Conservation (phyloP, 768 basidiomycete species). For the Gelatoporia subvermispora region DNA sequence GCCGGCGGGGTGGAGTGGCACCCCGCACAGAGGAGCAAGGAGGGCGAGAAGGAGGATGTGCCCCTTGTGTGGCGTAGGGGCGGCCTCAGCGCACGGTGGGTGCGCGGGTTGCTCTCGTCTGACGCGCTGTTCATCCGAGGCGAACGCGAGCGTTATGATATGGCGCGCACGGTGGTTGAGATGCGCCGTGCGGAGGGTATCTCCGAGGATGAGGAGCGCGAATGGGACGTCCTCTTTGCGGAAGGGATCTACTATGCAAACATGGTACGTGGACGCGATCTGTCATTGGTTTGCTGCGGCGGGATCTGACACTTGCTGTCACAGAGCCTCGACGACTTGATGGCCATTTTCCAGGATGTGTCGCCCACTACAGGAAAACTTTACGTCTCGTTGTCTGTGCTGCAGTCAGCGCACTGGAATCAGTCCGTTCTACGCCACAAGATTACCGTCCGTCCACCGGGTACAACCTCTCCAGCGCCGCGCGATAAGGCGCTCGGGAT, state of each 20-base stretch:
- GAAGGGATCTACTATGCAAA: slow-evolving; percentile 81
- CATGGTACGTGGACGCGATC: slow-evolving; percentile 50
- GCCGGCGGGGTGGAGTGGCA: background rate
- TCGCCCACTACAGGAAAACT: slow-evolving; percentile 66
- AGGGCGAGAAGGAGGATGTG: slow-evolving; percentile 16
- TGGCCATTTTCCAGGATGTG: slow-evolving; percentile 65
- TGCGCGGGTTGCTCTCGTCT: slow-evolving; percentile 66
- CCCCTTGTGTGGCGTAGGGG: slow-evolving; percentile 71
- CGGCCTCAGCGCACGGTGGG: slow-evolving; percentile 71
- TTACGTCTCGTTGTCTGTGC: slow-evolving; percentile 59
- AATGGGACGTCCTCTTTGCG: slow-evolving; percentile 67
- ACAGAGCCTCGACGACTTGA: slow-evolving; percentile 77
- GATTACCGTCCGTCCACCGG: slow-evolving; percentile 38
- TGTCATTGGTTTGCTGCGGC: slow-evolving; percentile 1
- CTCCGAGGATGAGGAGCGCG: slow-evolving; percentile 52
- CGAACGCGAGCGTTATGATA: slow-evolving; percentile 76
- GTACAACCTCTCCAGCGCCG: slow-evolving; percentile 28
- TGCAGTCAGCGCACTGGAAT: slow-evolving; percentile 80
- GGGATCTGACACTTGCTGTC: slow-evolving; percentile 7
- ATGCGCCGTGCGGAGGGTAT: slow-evolving; percentile 49
- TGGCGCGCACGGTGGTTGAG: slow-evolving; percentile 74
- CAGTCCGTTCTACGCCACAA: slow-evolving; percentile 62
- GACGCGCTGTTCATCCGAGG: slow-evolving; percentile 76
- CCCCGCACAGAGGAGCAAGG: background rate
- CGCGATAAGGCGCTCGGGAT: slow-evolving; percentile 66